Percentiles rank a stretch among this genome's conserved stretches.
phyloP scores from a whole-genome alignment of 805 yeast genomes.

The Wickerhamiella sergipiensis region DNA sequence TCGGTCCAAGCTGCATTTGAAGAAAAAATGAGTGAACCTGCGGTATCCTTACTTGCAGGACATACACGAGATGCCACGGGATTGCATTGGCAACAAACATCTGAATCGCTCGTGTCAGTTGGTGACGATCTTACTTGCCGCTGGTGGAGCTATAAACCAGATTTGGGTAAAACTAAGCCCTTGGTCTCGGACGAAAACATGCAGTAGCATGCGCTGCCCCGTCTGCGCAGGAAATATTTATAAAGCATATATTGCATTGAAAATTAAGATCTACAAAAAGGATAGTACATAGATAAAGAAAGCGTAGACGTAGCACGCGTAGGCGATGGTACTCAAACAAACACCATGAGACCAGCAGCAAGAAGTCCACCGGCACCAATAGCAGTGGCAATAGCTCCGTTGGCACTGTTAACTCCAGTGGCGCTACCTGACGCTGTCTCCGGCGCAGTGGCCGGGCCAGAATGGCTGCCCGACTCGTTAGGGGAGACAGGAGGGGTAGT shows the following conservation, averaged over 20 bases:
- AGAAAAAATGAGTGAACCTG: not conserved
- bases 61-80: slow-evolving; percentile 10
- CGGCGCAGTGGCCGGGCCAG: not conserved
- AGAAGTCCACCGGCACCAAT: not conserved
- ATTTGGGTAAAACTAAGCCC: not conserved
- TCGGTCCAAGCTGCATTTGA: not conserved
- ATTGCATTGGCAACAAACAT: slow-evolving; percentile 3
- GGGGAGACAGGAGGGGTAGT: not conserved
- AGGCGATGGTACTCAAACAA: not conserved
- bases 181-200: not conserved
- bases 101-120: slow-evolving; percentile 8
- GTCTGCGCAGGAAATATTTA: not conserved
- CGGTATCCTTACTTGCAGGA: slow-evolving; percentile 6
- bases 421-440: not conserved
- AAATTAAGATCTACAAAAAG: not conserved
- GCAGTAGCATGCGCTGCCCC: too few relatives aligned
- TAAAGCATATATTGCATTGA: not conserved
- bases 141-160: slow-evolving; percentile 4
- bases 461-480: not conserved
- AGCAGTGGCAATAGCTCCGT: not conserved
- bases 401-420: not conserved
- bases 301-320: not conserved
- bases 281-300: not conserved
- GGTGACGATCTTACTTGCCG: slow-evolving; percentile 10
- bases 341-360: not conserved